A percentile compares a stretch with the other conserved stretches of the same genome.
Evolutionary conservation across 257 asterid genomes (phyloP).

Genomic region (Solanum dulcamara): DNA sequence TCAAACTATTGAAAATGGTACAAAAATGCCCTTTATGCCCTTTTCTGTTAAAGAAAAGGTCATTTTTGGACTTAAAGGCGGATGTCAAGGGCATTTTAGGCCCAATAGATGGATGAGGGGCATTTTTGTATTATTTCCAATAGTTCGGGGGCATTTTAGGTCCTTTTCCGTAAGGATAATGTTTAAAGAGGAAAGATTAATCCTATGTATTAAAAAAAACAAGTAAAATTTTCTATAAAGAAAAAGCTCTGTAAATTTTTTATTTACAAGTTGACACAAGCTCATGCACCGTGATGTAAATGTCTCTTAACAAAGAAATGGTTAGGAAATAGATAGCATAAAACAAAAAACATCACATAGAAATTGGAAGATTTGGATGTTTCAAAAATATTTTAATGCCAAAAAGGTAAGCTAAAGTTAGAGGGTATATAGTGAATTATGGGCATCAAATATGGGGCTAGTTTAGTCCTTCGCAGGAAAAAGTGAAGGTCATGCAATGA

Average conservation of each 20-base stretch:
- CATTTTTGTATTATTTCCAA: no score
- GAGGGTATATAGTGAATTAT: background rate
- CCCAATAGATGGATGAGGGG: no score
- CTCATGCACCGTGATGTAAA: background rate
- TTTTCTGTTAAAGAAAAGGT: no score
- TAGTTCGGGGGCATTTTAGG: no score
- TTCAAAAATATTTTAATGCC: background rate
- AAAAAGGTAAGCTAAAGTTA: background rate
- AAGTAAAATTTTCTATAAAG: background rate
- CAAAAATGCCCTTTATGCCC: no score
- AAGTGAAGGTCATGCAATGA: background rate
- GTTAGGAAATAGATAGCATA: background rate
- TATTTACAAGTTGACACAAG: background rate
- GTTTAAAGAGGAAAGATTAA: background rate
- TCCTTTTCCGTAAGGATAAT: background rate
- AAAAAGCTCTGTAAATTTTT: background rate
- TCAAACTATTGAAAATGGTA: no score
- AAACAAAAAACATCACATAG: background rate
- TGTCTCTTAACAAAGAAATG: background rate
- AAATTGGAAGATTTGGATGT: background rate
- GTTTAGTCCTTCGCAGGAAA: background rate
- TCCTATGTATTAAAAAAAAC: background rate
- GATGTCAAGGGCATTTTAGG: no score
- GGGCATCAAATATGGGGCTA: background rate
- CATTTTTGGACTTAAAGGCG: no score